Conservation (phyloP, 2,329 filamentous ascomycete genomes). For the Uncinocarpus reesii region DNA sequence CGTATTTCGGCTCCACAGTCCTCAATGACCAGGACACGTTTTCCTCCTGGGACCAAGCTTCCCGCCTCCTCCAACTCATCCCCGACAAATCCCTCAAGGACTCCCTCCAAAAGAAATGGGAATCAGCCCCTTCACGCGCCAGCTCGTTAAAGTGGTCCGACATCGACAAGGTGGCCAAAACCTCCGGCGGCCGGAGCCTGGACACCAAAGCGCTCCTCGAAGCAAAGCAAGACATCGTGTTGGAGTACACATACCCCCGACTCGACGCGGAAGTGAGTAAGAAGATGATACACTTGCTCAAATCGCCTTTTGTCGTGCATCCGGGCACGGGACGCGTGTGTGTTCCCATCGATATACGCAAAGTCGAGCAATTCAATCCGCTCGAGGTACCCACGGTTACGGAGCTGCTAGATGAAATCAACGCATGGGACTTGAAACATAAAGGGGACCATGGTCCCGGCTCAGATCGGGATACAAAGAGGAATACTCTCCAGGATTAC, state of each 20-base stretch:
- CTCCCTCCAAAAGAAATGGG: slow-evolving; percentile 82
- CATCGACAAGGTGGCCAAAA: slow-evolving; percentile 75
- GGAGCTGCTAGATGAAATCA: slow-evolving; percentile 71
- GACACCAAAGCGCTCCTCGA: slow-evolving; percentile 65
- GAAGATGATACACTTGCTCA: slow-evolving; percentile 95
- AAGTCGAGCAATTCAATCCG: slow-evolving; percentile 75
- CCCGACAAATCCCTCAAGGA: slow-evolving; percentile 70
- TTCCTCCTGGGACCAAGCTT: slow-evolving; percentile 56
- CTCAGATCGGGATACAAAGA: slow-evolving; percentile 26
- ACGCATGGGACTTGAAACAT: slow-evolving; percentile 53
- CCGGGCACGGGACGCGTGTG: slow-evolving; percentile 89
- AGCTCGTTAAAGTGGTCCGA: slow-evolving; percentile 85
- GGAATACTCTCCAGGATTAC: slow-evolving; percentile 62
- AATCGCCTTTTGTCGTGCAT: slow-evolving; percentile 92
- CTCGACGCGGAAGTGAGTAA: slow-evolving; percentile 96
- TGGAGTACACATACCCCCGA: slow-evolving; percentile 95
- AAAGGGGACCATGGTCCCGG: slow-evolving; percentile 25
- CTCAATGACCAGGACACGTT: slow-evolving; percentile 82
- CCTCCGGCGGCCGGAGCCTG: slow-evolving; percentile 58
- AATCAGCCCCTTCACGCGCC: slow-evolving; percentile 63
- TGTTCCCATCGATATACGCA: slow-evolving; percentile 74
- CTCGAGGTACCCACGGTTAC: slow-evolving; percentile 81
- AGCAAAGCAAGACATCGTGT: slow-evolving; percentile 87
- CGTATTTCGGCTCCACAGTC: slow-evolving; percentile 74
- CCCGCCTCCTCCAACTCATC: slow-evolving; percentile 71